Base-by-base conservation (phyloP, 176 grass and related monocot species). In the Hsuehochloa calcarea region DNA sequence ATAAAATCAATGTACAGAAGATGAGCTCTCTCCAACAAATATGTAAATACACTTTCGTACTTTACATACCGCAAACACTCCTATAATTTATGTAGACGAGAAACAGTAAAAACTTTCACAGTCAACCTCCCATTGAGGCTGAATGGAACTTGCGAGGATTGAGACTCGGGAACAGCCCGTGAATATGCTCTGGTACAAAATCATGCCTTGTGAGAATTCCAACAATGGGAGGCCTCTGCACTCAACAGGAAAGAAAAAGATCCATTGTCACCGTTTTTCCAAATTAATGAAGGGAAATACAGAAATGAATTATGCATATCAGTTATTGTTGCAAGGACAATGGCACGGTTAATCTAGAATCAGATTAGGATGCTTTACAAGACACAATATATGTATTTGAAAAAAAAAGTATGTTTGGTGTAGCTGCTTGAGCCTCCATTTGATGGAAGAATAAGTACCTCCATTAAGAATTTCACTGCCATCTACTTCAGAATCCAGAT, bases 161-260 rank as follows among this genome's bases (percentile, higher is more conserved):
- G 78, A 94, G 69, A 88, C 74, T 59, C 11, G 92, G 95, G 63
- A 94, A 66, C 19, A 97, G 79, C 63, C 60, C 87, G 4, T 92
- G 88, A 78, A 97, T 89, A 80, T 94, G 95, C 64, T 97, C 92
- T 5, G 87, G 88, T 69, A 93, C 77, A 72, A 97, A 97, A 82
- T 97, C 95, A 70, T 93, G 95, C 78, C 92, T 89, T 13, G 95
- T 97, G 34, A 97, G 87, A 88, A 97, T 94, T 80, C 95, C 92
- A 3, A 94, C 90, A 66, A 94, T 93, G 5, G 95, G 95, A 74
- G 88, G 90, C 79, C 95, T 88, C 95, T 94, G 92, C 79, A 90
- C 61, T 84, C 61, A 26, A 90, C n/a, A 86, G 67, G 38, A 51
- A 78, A 84, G 14, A 41, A 22, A 76, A 77, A 65, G 2, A 80